Base-by-base conservation (phyloP, 768 basidiomycete genomes). In the Pilatotrama ljubarskyi region DNA sequence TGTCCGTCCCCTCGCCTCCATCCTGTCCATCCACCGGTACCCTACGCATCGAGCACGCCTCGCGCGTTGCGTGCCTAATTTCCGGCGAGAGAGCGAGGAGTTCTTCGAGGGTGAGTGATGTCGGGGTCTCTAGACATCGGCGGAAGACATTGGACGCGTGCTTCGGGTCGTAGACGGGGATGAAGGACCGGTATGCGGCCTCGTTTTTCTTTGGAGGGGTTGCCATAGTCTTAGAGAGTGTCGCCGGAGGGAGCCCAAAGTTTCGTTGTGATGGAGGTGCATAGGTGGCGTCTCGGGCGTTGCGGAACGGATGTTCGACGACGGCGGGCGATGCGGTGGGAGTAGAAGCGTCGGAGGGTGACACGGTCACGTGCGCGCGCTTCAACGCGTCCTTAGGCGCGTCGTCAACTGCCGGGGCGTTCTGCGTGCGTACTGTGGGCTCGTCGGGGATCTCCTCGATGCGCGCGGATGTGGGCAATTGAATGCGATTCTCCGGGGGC, bases 181-280 rank as follows among this genome's bases (percentile, higher is more conserved):
- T n/a, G 32, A 49, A 26, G 11, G 48, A 44, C 18, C 35, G 24
- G 40, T 61, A 61, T 1, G 59, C 59, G 4, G 59, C 46, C 5
- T 61, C 59, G 5, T 54, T 50, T 17, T 51, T 56, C 35, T 42
- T 41, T 3, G 20, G 32, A 3, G 44, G 25, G 9, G 20, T 6
- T 7, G 38, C 41, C n/a, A 14, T 15, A 36, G 29, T 3, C 55
- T 38, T 57, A 7, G 25, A 15, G 8, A 14, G 13, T n/a, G 51
- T 6, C 2, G 58, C 35, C 5, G 64, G 15, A 44, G 61, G 32
- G 57, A 61, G 7, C 38, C 55, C 47, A 61, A 59, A 49, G 61
- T 68, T 53, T 50, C 64, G 41, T 44, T 63, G 14, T 36, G 61
- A 2, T 20, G 54, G 29, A 25, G 51, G 49, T 2, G 41, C 42